Evolutionary conservation across 1,284 basidiomycete species (phyloP).

Genomic region (Ceratobasidium sp.): DNA sequence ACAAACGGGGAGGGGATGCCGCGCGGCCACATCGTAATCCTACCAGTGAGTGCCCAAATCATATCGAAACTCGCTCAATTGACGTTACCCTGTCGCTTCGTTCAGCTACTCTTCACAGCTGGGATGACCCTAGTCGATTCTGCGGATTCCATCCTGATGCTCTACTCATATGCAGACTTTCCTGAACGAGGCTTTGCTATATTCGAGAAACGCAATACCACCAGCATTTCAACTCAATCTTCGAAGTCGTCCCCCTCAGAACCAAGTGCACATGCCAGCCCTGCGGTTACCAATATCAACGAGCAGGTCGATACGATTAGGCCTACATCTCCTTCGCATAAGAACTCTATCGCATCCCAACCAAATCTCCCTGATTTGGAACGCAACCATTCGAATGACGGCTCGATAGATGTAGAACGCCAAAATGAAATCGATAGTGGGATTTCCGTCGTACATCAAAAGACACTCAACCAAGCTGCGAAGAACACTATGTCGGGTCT

Average conservation of each 20-base stretch:
- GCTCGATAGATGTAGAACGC: neutral
- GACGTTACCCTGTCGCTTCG: neutral
- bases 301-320: neutral
- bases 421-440: neutral
- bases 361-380: slow-evolving; percentile 22
- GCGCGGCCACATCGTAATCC: slow-evolving; percentile 75
- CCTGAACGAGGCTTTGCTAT: slow-evolving; percentile 65
- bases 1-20: slow-evolving; percentile 67
- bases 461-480: slow-evolving; percentile 36
- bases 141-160: slow-evolving; percentile 85
- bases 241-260: slow-evolving; percentile 17
- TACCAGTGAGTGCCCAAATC: slow-evolving; percentile 70
- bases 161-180: slow-evolving; percentile 86
- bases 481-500: slow-evolving; percentile 79
- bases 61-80: neutral
- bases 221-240: neutral
- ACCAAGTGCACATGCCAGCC: neutral
- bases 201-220: slow-evolving; percentile 57
- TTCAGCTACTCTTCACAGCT: slow-evolving; percentile 81
- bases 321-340: neutral
- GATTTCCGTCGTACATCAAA: slow-evolving; percentile 2
- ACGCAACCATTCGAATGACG: neutral
- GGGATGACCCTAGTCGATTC: slow-evolving; percentile 91
- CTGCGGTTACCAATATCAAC: neutral
- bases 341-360: neutral